Percentiles rank a stretch among this genome's conserved stretches.
Evolutionary conservation across 2,329 filamentous ascomycete species (phyloP).

Genomic region (Epichloe typhina): DNA sequence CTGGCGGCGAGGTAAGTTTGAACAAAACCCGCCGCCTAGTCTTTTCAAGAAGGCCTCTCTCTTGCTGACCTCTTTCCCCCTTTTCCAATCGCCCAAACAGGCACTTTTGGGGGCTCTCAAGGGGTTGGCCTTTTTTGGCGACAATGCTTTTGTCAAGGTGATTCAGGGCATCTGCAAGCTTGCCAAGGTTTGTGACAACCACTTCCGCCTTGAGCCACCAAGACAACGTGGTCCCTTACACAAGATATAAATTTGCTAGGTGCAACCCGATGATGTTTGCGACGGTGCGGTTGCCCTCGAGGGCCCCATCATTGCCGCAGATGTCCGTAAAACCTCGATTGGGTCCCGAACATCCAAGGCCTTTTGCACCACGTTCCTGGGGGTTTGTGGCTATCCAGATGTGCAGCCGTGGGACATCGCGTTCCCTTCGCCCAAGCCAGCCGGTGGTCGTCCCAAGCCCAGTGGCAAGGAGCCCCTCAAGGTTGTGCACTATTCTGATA

Average conservation of each 20-base stretch:
- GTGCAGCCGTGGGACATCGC: constrained; percentile 28
- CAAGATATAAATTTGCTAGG: constrained; percentile 14
- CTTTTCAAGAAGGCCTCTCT: neutral
- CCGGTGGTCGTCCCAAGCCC: constrained; percentile 22
- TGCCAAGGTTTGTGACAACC: constrained; percentile 14
- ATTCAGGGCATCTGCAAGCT: constrained; percentile 20
- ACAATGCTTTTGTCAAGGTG: constrained; percentile 24
- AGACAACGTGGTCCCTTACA: neutral
- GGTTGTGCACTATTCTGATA: constrained; percentile 47
- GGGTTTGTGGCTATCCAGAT: constrained; percentile 33
- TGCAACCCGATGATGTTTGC: constrained; percentile 42
- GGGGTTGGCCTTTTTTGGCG: constrained; percentile 28
- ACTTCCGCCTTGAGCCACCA: neutral
- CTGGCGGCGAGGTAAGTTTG: constrained; percentile 13
- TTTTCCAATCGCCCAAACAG: constrained; percentile 6
- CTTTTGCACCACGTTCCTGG: constrained; percentile 40
- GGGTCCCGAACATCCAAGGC: constrained; percentile 35
- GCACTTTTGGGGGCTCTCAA: constrained; percentile 25
- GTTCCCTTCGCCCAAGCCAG: constrained; percentile 29
- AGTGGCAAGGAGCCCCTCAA: constrained; percentile 34
- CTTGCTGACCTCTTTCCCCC: neutral
- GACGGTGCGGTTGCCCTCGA: constrained; percentile 36
- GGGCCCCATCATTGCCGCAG: constrained; percentile 38
- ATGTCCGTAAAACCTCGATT: constrained; percentile 32
- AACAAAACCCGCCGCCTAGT: neutral